A percentile compares a stretch with the other conserved stretches of the same genome.
Conservation (phyloP, 306 rosid genomes). For the Rosa rugosa region DNA sequence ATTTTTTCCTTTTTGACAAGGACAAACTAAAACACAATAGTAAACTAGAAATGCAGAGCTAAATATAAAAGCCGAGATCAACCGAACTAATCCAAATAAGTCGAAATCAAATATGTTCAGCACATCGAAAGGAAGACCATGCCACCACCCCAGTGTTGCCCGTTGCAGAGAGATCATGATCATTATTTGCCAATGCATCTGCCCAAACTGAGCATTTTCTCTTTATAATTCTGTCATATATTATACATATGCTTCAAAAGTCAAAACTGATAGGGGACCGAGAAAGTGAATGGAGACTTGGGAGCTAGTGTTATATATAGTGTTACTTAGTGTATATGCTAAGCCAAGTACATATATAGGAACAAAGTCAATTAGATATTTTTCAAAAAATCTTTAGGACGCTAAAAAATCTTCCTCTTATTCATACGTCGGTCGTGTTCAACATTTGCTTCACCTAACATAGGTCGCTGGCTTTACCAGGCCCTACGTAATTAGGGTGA, state of each 20-base stretch:
- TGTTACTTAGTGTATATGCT: not conserved
- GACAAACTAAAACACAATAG: too few species aligned
- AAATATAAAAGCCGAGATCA: too few species aligned
- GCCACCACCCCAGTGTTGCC: not conserved
- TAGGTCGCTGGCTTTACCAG: not conserved
- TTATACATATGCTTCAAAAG: not conserved
- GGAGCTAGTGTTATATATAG: not conserved
- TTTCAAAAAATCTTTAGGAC: not conserved
- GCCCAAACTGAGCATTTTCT: not conserved
- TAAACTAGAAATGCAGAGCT: too few species aligned
- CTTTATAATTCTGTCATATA: not conserved
- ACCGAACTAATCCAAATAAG: too few species aligned
- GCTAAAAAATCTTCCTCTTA: not conserved
- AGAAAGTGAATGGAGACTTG: not conserved
- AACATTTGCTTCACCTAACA: not conserved
- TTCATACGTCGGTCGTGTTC: not conserved
- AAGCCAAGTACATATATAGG: not conserved
- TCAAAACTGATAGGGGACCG: not conserved
- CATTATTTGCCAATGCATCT: not conserved
- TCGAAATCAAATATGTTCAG: not conserved
- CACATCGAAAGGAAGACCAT: not conserved
- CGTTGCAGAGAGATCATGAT: not conserved
- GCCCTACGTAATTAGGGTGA: not conserved
- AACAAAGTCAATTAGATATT: not conserved
- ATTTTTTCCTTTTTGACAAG: not conserved